Evolutionary conservation across 1,284 basidiomycete genomes (phyloP).

Genomic region (Ceratobasidium sp.): DNA sequence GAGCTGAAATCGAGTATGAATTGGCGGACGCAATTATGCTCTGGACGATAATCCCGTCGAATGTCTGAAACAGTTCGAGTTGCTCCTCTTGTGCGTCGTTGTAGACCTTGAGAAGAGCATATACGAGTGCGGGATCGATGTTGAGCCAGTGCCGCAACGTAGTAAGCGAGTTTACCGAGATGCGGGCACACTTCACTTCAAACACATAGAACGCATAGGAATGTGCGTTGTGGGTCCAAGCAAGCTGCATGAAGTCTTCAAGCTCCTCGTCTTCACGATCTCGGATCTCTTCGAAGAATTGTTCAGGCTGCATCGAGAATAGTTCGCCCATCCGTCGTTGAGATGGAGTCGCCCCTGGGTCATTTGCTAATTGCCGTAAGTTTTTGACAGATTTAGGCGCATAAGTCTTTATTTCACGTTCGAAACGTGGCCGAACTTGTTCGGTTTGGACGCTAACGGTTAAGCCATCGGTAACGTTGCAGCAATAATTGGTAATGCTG

Average conservation of each 20-base stretch:
- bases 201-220: conserved; percentile 69
- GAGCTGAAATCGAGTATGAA: conserved; percentile 64
- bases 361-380: background rate
- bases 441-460: conserved; percentile 68
- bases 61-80: conserved; percentile 60
- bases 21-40: conserved; percentile 69
- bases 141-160: conserved; percentile 63
- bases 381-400: conserved; percentile 27
- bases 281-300: conserved; percentile 25
- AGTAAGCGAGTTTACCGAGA: conserved; percentile 54
- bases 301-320: conserved; percentile 2
- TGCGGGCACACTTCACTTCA: conserved; percentile 56
- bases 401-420: conserved; percentile 55
- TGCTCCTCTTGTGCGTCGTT: conserved; percentile 68
- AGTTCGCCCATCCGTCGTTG: conserved; percentile 4
- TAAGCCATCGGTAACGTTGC: background rate
- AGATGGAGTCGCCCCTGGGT: background rate
- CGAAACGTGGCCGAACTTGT: conserved; percentile 65
- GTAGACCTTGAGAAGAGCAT: conserved; percentile 64
- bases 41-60: conserved; percentile 60
- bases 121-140: conserved; percentile 66
- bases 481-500: background rate
- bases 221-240: conserved; percentile 65
- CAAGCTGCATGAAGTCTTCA: conserved; percentile 52
- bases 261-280: conserved; percentile 10